A percentile compares a stretch with the other conserved stretches of the same genome.
These are phyloP conservation scores for Sanghuangporus baumii DNA, from an alignment of 1,284 basidiomycete species.

Conservation along the genomic window DNA sequence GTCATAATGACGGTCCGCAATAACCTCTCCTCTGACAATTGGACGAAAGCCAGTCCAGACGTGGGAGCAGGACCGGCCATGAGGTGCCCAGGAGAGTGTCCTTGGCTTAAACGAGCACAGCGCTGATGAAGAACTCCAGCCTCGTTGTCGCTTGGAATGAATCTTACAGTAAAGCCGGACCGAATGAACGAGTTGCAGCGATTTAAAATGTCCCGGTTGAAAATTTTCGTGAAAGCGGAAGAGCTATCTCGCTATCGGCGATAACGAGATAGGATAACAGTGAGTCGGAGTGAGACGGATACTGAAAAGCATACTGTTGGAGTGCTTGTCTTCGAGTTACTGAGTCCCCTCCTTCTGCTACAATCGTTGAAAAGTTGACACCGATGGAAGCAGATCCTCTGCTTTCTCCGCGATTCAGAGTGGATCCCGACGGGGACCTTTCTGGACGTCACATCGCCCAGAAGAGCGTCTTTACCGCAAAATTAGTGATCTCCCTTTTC, in stretches of 20 bases:
- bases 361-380: neutral
- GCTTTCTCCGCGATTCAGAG: neutral
- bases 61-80: conserved; percentile 4
- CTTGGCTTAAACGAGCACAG: neutral
- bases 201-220: neutral
- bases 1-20: neutral
- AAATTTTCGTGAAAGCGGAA: neutral
- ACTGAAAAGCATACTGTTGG: neutral
- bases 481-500: conserved; percentile 42
- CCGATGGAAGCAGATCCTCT: conserved; percentile 13
- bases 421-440: neutral
- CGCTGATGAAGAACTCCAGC: neutral
- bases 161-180: neutral
- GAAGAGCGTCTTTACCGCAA: conserved; percentile 24
- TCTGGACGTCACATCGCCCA: neutral
- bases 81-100: neutral
- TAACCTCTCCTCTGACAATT: neutral
- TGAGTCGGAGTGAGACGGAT: neutral
- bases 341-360: neutral
- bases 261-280: neutral
- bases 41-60: conserved; percentile 2
- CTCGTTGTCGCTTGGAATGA: conserved; percentile 14
- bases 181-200: neutral
- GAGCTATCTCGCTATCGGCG: neutral
- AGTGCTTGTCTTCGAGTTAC: neutral